Percentiles rank a stretch among this genome's conserved stretches.
phyloP scores from a whole-genome alignment of 768 basidiomycete genomes.

The Collybia sordida region DNA sequence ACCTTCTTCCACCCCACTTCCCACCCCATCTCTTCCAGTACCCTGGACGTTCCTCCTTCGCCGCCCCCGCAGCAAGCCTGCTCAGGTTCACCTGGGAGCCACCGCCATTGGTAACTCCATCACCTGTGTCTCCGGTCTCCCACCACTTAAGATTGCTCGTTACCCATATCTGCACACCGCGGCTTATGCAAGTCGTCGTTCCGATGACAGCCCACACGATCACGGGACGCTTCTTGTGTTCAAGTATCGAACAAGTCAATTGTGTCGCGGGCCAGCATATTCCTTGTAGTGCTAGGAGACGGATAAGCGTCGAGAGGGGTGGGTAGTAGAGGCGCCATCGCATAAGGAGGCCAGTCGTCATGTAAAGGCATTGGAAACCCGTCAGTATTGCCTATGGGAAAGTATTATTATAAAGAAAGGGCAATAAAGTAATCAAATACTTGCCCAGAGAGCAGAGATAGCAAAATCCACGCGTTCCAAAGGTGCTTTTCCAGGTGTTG shows the following conservation, averaged over 20 bases:
- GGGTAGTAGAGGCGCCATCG: constrained; percentile 94
- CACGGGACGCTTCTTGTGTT: constrained; percentile 70
- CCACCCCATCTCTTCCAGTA: constrained; percentile 45
- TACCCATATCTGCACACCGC: constrained; percentile 92
- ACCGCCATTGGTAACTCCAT: constrained; percentile 15
- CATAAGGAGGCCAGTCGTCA: constrained; percentile 86
- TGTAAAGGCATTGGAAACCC: constrained; percentile 82
- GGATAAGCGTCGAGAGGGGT: constrained; percentile 83
- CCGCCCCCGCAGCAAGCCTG: constrained; percentile 1
- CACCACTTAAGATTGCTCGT: constrained; percentile 79
- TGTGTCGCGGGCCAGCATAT: constrained; percentile 97
- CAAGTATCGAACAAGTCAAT: constrained; percentile 74
- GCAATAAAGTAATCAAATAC: no score
- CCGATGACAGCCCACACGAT: constrained; percentile 89
- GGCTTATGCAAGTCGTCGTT: constrained; percentile 81
- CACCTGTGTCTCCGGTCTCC: constrained; percentile 27
- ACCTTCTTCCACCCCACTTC: constrained; percentile 60
- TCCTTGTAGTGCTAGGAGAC: constrained; percentile 88
- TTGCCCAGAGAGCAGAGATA: constrained; percentile 72
- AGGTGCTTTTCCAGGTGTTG: constrained; percentile 23
- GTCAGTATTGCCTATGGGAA: constrained; percentile 73
- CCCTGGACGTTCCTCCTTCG: constrained; percentile 13
- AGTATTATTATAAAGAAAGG: background rate
- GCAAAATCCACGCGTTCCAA: constrained; percentile 64
- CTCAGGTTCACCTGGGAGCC: constrained; percentile 8